phyloP scores from a whole-genome alignment of 805 yeast genomes.

The Dipodascus geniculatus region DNA sequence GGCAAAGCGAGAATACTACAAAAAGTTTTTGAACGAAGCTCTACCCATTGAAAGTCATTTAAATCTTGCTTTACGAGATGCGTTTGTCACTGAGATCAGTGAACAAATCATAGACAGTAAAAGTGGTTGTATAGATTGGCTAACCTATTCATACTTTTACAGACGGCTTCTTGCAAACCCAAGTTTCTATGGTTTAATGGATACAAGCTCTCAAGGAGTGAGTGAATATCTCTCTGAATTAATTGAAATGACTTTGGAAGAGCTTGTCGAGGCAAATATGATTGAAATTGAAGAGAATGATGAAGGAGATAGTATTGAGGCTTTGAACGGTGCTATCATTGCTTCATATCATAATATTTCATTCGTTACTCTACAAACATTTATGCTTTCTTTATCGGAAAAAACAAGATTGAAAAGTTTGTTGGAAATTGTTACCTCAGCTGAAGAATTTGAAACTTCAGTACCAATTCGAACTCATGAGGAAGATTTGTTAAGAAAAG shows the following conservation, averaged over 20 bases:
- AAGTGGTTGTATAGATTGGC: conserved; percentile 86
- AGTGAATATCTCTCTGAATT: conserved; percentile 77
- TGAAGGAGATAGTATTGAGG: conserved; percentile 31
- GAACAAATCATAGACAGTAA: conserved; percentile 48
- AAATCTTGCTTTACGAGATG: conserved; percentile 48
- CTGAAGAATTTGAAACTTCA: conserved; percentile 56
- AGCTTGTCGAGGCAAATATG: conserved; percentile 46
- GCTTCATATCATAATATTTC: conserved; percentile 63
- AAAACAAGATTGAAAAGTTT: conserved; percentile 49
- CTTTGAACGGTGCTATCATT: conserved; percentile 62
- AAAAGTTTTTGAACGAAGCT: conserved; percentile 58
- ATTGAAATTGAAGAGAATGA: conserved; percentile 43
- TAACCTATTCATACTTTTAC: conserved; percentile 75
- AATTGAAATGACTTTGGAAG: conserved; percentile 59
- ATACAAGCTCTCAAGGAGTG: conserved; percentile 51
- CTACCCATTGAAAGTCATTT: conserved; percentile 77
- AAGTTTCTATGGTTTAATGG: conserved; percentile 71
- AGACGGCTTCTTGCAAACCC: conserved; percentile 75
- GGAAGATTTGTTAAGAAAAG: conserved; percentile 31
- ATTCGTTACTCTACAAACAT: conserved; percentile 53
- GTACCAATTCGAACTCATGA: conserved; percentile 58
- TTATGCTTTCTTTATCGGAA: conserved; percentile 38
- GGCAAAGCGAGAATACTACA: conserved; percentile 49
- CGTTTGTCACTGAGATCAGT: conserved; percentile 62
- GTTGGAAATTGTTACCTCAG: conserved; percentile 51